Evolutionary conservation across 1,284 basidiomycete species (phyloP).

Genomic region (Ceratobasidium sp.): DNA sequence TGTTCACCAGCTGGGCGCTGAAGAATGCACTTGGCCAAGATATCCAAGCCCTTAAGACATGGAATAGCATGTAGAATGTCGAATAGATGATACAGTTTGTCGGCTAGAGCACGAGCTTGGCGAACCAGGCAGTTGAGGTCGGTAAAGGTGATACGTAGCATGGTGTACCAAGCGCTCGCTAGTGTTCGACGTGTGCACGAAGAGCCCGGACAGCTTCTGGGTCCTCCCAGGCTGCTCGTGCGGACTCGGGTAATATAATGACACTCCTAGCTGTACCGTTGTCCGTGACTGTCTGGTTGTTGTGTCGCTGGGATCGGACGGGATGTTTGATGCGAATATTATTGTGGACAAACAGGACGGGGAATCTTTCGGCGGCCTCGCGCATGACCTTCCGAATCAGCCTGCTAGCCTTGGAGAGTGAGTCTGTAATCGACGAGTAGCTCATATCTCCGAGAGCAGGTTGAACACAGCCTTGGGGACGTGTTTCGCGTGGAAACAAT

Average conservation of each 20-base stretch:
- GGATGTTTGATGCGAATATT: constrained; percentile 2
- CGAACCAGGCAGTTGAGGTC: neutral
- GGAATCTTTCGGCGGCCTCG: neutral
- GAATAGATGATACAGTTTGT: neutral
- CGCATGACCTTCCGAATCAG: neutral
- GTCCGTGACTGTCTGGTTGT: constrained; percentile 3
- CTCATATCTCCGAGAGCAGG: neutral
- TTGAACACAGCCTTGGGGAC: neutral
- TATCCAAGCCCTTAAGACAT: neutral
- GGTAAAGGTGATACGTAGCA: neutral
- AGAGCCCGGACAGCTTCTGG: neutral
- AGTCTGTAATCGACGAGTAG: neutral
- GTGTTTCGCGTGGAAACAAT: neutral
- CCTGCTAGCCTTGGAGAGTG: neutral
- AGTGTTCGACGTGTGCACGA: neutral
- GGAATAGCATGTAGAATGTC: neutral
- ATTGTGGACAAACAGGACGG: neutral
- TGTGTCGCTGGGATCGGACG: neutral
- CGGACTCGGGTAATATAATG: neutral
- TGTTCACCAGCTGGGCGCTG: neutral
- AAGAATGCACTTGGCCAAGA: neutral
- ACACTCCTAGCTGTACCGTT: constrained; percentile 5
- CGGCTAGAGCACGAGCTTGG: neutral
- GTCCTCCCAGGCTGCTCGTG: neutral
- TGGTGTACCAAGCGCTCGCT: neutral